Base-by-base conservation (phyloP, 441 rosid species). In the Aquilaria agallochum region DNA sequence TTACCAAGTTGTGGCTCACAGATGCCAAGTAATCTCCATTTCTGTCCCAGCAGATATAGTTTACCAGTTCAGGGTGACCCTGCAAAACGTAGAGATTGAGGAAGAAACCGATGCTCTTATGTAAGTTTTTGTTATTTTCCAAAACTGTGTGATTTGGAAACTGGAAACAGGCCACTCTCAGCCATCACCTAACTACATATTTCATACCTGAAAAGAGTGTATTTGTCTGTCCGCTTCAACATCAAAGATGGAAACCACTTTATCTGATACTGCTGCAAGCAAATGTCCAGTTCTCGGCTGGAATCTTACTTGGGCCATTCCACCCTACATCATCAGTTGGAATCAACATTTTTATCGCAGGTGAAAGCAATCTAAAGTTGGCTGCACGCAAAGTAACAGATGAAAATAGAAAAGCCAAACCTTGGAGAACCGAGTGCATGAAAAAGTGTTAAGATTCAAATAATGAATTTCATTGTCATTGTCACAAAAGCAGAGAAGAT, bases 21-120 rank as follows among this genome's bases (percentile, higher is more conserved):
- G 86, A 78, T 50, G 96, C 96, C 75, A 89, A 59, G 62, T 57
- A 58, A 60, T 84, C 83, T 63, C 96, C 92, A 53, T 6, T 75
- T 55, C 82, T 74, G 72, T 86, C 85, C 96, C 96, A 89, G 61
- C 83, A 84, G 48, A 86, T 68, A 69, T 72, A 86, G 67, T 75
- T 80, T 30, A 89, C 80, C 76, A 74, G 65, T 55, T 81, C 84
- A 12, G 80, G 55, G 44, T 84, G 86, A 14, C 88, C 90, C 90
- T 82, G 77, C 33, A 44, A 63, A n/a, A 50, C 65, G 31, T 11
- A 20, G 53, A 53, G 11, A 60, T 11, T 34, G 44, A 57, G 52
- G 32, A 6, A 40, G 5, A 40, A 40, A 40, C 7, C 45, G 9
- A 40, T 10, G 7, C 9, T 5, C 9, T 33, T 14, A 55, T 55